Base-by-base conservation (phyloP, 495 filamentous ascomycete genomes). In the Xylaria cubensis region DNA sequence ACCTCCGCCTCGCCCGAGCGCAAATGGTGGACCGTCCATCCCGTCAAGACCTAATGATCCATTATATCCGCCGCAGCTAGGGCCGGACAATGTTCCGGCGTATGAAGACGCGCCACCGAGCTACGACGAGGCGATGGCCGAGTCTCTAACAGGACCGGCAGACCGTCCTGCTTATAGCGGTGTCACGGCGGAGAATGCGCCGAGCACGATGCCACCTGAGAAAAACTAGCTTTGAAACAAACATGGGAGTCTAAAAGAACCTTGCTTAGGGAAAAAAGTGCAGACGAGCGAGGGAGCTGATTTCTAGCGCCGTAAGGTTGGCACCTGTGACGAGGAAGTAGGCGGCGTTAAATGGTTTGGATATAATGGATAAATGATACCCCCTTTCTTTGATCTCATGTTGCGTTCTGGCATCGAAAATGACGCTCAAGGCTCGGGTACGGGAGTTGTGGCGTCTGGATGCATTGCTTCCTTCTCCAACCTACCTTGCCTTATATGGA, bases 81-180 rank as follows among this genome's bases (percentile, higher is more conserved):
- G 71, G 1, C 80, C 80, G 1, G 76, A 79, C n/a, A 82, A 74
- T 7, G 79, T 85, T 5, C 80, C 80, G 21, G 83, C 83, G 0
- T 80, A 85, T 69, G 90, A 90, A 21, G 92, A 93, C 17, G 89
- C 90, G 13, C 89, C 88, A 32, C 93, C 93, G 39, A 94, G 91
- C 75, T 97, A 97, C 79, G 92, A 96, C 82, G 95, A 98, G 83
- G 93, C 94, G 17, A 93, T 97, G 83, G 93, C 92, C 58, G 90
- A 93, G 74, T 87, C 90, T 70, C 83, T 97, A 69, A 76, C 82
- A 0, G 84, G 80, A 13, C 83, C 85, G 13, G 65, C 79, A 19
- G 64, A 76, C 2, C 56, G 84, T 17, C 84, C 85, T 9, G 85
- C 84, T 12, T 86, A 84, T 48, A 85, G 83, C 53, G 85, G 85